phyloP scores from a whole-genome alignment of 768 basidiomycete genomes.

The Auriscalpium microsporum region DNA sequence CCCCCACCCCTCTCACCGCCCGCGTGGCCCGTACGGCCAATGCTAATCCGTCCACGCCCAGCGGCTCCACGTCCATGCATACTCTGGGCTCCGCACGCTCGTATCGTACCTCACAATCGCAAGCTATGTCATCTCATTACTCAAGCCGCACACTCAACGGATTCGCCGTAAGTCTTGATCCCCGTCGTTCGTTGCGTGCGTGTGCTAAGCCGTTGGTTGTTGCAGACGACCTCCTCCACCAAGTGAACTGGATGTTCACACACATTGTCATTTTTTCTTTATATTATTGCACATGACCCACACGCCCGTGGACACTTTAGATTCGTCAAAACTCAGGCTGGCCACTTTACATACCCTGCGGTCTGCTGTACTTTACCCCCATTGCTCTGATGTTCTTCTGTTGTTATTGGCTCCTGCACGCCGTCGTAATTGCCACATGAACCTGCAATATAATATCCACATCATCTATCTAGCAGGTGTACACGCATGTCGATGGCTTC shows the following conservation, averaged over 20 bases:
- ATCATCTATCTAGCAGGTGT: slow-evolving; percentile 1
- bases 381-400: slow-evolving; percentile 23
- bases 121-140: slow-evolving; percentile 64
- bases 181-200: slow-evolving; percentile 10
- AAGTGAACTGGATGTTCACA: slow-evolving; percentile 17
- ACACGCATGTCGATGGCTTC: no score
- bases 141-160: slow-evolving; percentile 69
- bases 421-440: slow-evolving; percentile 30
- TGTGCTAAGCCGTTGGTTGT: slow-evolving; percentile 9
- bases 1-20: slow-evolving; percentile 80
- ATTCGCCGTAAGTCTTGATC: slow-evolving; percentile 38
- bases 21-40: slow-evolving; percentile 53
- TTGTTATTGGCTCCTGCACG: slow-evolving; percentile 26
- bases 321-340: slow-evolving; percentile 5
- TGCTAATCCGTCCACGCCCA: slow-evolving; percentile 52
- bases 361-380: slow-evolving; percentile 35
- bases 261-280: slow-evolving; percentile 4
- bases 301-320: not conserved
- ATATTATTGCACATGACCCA: not conserved
- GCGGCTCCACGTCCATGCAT: slow-evolving; percentile 37
- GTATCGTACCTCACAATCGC: slow-evolving; percentile 61
- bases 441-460: slow-evolving; percentile 19
- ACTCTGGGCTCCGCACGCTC: slow-evolving; percentile 55
- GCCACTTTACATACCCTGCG: slow-evolving; percentile 26
- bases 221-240: slow-evolving; percentile 11